Evolutionary conservation across 2,329 filamentous ascomycete genomes (phyloP).

Genomic region (Fusarium kyushuense): DNA sequence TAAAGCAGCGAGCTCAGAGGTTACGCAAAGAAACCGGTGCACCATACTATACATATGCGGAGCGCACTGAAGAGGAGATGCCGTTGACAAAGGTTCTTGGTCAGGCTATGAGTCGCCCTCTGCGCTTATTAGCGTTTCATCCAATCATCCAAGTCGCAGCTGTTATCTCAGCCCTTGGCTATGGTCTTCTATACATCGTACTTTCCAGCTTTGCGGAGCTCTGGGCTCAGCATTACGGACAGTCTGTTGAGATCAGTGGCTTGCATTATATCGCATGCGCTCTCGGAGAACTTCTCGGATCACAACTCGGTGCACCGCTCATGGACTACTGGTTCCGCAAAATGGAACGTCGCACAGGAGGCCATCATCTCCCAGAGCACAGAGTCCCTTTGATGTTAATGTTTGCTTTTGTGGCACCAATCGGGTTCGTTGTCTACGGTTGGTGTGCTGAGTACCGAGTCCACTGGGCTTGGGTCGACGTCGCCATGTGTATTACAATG

Average conservation of each 20-base stretch:
- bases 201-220: conserved; percentile 71
- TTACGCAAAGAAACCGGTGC: conserved; percentile 51
- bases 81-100: conserved; percentile 45
- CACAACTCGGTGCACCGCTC: conserved; percentile 59
- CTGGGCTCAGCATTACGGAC: conserved; percentile 67
- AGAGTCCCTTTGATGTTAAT: conserved; percentile 46
- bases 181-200: conserved; percentile 73
- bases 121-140: conserved; percentile 68
- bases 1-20: conserved; percentile 50
- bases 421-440: conserved; percentile 58
- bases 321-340: conserved; percentile 56
- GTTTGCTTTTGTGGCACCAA: conserved; percentile 58
- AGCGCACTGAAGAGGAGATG: conserved; percentile 51
- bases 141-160: conserved; percentile 70
- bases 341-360: conserved; percentile 34
- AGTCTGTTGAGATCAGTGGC: conserved; percentile 69
- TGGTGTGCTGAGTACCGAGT: conserved; percentile 56
- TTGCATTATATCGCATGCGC: conserved; percentile 74
- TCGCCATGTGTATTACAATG: conserved; percentile 50
- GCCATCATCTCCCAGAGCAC: conserved; percentile 39
- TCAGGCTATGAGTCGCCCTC: conserved; percentile 63
- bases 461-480: conserved; percentile 56
- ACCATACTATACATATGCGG: conserved; percentile 53
- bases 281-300: conserved; percentile 70
- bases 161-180: conserved; percentile 68